Base-by-base conservation (phyloP, 352 stramenopile species). In the Phytophthora syringae region DNA sequence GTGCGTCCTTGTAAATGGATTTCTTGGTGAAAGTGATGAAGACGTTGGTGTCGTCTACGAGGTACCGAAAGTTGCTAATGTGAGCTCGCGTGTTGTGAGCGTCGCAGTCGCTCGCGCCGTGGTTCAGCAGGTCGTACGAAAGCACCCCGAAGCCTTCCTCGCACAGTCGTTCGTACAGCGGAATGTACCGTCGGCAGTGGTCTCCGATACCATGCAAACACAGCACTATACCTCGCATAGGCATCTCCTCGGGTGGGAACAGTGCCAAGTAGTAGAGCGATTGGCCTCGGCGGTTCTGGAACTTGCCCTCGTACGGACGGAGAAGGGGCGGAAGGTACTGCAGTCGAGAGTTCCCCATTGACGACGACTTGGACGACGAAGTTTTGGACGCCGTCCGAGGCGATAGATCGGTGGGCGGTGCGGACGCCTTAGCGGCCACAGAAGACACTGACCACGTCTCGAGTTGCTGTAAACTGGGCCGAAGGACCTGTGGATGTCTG, bases 131-230 rank as follows among this genome's bases (percentile, higher is more conserved):
- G 64, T 89, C 80, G 59, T 85, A 84, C 13, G 80, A 63, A 27
- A 86, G 53, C n/a, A 87, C 77, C 13, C 70, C 80, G 15, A 86
- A 86, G 21, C 73, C 69, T 37, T 73, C 62, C 7, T 62, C 47
- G 42, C 77, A 77, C 52, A 89, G 44, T 5, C 62, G 64, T 58
- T 86, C 70, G 58, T 76, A 86, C 13, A 86, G 45, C 30, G 75
- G 64, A 24, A 77, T 67, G 57, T 83, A 79, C 18, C 80, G 73
- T 21, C 77, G 69, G 24, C 67, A 74, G 62, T 89, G 80, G 56
- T 86, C 77, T 39, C 76, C 76, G 43, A 85, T 74, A 18, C 80
- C 80, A 52, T 89, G 77, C 28, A 89, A 62, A 60, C 77, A 79
- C 22, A 89, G 55, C 25, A 86, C 69, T 34, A 89, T 60, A 30